phyloP scores from a whole-genome alignment of 176 grass and related monocot genomes.

The Oryza punctata region DNA sequence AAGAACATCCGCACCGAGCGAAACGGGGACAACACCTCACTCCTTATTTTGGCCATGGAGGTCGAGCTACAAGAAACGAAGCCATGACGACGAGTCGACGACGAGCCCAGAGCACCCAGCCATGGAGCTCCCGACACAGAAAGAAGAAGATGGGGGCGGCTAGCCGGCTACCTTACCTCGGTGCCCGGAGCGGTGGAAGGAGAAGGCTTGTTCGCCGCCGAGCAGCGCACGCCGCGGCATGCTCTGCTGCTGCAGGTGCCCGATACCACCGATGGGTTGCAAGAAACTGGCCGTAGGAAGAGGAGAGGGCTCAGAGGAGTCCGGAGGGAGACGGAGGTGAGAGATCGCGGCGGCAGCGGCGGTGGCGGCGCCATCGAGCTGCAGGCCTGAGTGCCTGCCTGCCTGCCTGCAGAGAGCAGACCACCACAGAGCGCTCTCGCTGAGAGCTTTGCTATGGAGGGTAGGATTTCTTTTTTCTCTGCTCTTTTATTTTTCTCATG shows the following conservation, averaged over 20 bases:
- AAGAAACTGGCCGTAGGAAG: neutral
- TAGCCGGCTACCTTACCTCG: constrained; percentile 64
- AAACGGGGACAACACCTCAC: constrained; percentile 85
- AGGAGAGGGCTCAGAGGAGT: constrained; percentile 23
- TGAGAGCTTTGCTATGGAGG: neutral
- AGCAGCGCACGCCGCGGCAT: constrained; percentile 43
- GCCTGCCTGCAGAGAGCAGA: constrained; percentile 29
- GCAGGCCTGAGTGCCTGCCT: neutral
- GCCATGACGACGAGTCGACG: neutral
- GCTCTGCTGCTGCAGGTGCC: constrained; percentile 22
- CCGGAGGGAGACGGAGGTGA: constrained; percentile 1
- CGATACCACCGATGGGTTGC: neutral
- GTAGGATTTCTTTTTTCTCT: constrained; percentile 26
- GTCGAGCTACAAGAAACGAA: constrained; percentile 41
- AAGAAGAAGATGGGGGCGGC: neutral
- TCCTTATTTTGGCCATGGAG: constrained; percentile 72
- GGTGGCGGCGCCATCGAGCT: constrained; percentile 22
- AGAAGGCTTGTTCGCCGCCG: constrained; percentile 61
- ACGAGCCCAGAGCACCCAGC: neutral
- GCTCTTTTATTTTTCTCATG: neutral
- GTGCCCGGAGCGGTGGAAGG: constrained; percentile 28
- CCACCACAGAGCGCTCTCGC: neutral
- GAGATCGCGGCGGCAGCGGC: neutral
- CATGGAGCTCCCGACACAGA: neutral
- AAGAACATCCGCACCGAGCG: constrained; percentile 95